A percentile compares a stretch with the other conserved stretches of the same genome.
Conservation (phyloP, 495 filamentous ascomycete genomes). For the Daldinia decipiens region DNA sequence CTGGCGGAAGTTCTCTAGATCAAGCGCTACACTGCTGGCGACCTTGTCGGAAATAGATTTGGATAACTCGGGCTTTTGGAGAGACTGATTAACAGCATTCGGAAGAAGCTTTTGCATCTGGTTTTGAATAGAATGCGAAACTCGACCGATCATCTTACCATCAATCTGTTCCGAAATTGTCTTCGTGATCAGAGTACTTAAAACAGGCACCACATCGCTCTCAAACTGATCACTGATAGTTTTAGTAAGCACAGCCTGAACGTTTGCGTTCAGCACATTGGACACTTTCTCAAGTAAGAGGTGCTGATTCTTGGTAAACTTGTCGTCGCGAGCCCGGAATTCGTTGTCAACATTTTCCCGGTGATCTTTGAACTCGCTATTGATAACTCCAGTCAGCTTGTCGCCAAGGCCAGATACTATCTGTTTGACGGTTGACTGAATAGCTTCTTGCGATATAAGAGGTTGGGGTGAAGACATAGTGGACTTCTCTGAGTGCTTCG, state of each 20-base stretch:
- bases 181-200: slow-evolving; percentile 58
- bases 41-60: slow-evolving; percentile 77
- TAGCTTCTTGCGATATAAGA: slow-evolving; percentile 53
- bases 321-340: slow-evolving; percentile 51
- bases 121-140: slow-evolving; percentile 66
- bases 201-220: slow-evolving; percentile 66
- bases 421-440: slow-evolving; percentile 56
- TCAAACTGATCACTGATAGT: slow-evolving; percentile 76
- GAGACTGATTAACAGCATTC: slow-evolving; percentile 58
- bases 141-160: slow-evolving; percentile 58
- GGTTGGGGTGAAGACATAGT: slow-evolving; percentile 33
- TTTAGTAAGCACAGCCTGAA: slow-evolving; percentile 78
- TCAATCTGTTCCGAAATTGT: slow-evolving; percentile 58
- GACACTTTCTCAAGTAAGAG: slow-evolving; percentile 84
- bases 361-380: slow-evolving; percentile 55
- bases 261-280: slow-evolving; percentile 86
- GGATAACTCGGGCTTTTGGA: slow-evolving; percentile 76
- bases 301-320: slow-evolving; percentile 56
- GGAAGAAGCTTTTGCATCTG: slow-evolving; percentile 65
- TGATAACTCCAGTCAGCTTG: slow-evolving; percentile 57
- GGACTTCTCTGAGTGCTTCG: slow-evolving; percentile 37
- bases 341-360: slow-evolving; percentile 53
- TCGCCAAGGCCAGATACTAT: slow-evolving; percentile 58
- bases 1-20: slow-evolving; percentile 75
- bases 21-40: slow-evolving; percentile 68